Evolutionary conservation across 2,329 filamentous ascomycete species (phyloP), one percentile per base, ranked within the genome.

Genomic region (Neoarthrinium moseri): DNA sequence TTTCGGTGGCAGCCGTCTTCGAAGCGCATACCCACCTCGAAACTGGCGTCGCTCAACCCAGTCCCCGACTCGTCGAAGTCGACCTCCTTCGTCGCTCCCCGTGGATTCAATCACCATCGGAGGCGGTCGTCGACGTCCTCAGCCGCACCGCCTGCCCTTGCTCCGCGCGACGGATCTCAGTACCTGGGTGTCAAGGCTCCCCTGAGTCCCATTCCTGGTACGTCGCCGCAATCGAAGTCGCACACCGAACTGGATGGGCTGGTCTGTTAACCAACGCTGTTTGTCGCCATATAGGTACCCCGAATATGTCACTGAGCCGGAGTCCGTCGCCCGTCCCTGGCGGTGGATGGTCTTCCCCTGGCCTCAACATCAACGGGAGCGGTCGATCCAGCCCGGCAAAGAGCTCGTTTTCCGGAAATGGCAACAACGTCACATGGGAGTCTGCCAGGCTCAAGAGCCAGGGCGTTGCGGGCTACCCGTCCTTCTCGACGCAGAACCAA

Each of bases 271-370:
- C 46, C 21, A 26, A 39, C 40, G 33, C 35, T 40, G 46, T 39
- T 38, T 42, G 41, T 35, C 41, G 45, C 45, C 47, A 66, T 23
- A 20, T 37, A 79, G 75, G 79, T 60, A 83, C 76, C 42, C 77
- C 81, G 34, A 74, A 70, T 57, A 96, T 96, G 91, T 88, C 88
- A 56, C 72, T 92, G 52, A 94, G 91, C 56, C 84, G 90, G 69
- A 95, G 89, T 62, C 89, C 91, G 41, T 96, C 90, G 46, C 92
- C 91, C 51, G 80, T 83, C 52, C 86, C 84, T 51, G 87, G 87
- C 59, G 90, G 89, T 62, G 91, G 91, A 57, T 96, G 92, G 91
- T 83, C 89, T 46, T 94, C 86, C 69, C 90, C 87, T 46, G 89
- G 85, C 53, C 77, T 89, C 62, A 86, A 82, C 61, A 83, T 87